A percentile compares a stretch with the other conserved stretches of the same genome.
These are phyloP conservation scores for Xanthoconium purpureum DNA, from an alignment of 768 basidiomycete species.

Conservation along the genomic window DNA sequence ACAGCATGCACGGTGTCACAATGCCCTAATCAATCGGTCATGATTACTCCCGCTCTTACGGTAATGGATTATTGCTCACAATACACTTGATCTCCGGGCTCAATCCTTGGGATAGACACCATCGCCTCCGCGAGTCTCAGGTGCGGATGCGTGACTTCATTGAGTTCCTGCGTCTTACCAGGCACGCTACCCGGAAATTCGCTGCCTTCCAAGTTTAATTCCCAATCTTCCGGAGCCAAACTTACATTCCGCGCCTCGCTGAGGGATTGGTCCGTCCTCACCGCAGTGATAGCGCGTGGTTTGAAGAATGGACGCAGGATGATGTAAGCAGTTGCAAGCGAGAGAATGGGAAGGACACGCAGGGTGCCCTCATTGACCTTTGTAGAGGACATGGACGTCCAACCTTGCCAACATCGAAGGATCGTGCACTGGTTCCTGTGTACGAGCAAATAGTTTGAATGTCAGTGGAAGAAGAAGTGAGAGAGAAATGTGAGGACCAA, in stretches of 20 bases:
- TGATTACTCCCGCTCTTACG: not conserved
- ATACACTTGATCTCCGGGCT: constrained; percentile 64
- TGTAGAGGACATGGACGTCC: constrained; percentile 52
- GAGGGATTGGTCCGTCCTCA: not conserved
- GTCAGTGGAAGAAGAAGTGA: not conserved
- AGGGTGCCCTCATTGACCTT: constrained; percentile 62
- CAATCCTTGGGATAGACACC: constrained; percentile 54
- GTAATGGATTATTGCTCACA: constrained; percentile 33
- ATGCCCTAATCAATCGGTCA: constrained; percentile 37
- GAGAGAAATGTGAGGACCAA: too few relatives aligned
- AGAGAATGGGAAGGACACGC: constrained; percentile 56
- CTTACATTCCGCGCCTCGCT: constrained; percentile 18
- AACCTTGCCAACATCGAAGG: constrained; percentile 58
- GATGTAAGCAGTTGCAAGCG: constrained; percentile 55
- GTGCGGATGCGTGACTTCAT: constrained; percentile 58
- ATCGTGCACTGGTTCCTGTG: constrained; percentile 51
- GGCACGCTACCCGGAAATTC: constrained; percentile 54
- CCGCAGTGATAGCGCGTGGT: constrained; percentile 20
- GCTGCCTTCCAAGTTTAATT: constrained; percentile 47
- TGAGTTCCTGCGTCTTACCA: constrained; percentile 55
- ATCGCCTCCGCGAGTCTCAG: constrained; percentile 53
- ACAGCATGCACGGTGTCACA: constrained; percentile 58
- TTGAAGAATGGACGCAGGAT: constrained; percentile 68
- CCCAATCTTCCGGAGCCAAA: constrained; percentile 52
- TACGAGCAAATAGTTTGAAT: not conserved